A percentile compares a stretch with the other conserved stretches of the same genome.
phyloP scores from a whole-genome alignment of 2,329 filamentous ascomycete species.

The Epichloe bromicola region DNA sequence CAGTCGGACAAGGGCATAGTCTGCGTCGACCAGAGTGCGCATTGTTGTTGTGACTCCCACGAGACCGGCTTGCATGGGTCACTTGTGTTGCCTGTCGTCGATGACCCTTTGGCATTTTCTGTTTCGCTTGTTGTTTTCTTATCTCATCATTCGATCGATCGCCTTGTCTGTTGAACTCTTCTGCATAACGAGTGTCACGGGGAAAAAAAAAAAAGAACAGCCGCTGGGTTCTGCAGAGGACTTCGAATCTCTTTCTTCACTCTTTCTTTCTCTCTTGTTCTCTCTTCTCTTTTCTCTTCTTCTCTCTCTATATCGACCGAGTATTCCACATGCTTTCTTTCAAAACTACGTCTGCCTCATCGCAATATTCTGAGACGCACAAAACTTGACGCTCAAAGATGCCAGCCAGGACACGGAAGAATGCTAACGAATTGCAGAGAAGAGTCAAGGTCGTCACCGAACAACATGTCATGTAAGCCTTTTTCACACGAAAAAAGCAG shows the following conservation, averaged over 20 bases:
- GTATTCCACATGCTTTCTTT: neutral
- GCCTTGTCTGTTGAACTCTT: neutral
- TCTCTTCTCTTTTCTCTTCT: constrained; percentile 4
- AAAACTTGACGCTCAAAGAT: constrained; percentile 2
- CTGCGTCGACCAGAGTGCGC: neutral
- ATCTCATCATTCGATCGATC: neutral
- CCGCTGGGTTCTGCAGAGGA: neutral
- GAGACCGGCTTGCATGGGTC: neutral
- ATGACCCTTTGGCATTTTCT: neutral
- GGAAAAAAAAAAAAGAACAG: neutral
- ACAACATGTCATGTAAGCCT: constrained; percentile 70
- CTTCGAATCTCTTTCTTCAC: neutral
- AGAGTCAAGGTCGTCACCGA: constrained; percentile 87
- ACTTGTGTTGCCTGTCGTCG: neutral
- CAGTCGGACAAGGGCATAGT: neutral
- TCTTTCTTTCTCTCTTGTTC: constrained; percentile 4
- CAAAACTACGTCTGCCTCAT: neutral
- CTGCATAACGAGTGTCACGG: constrained; percentile 2
- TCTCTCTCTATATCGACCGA: neutral
- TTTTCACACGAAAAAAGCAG: neutral
- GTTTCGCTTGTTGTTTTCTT: neutral
- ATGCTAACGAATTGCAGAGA: constrained; percentile 47
- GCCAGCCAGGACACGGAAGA: constrained; percentile 6
- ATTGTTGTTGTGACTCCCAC: constrained; percentile 1
- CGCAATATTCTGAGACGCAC: constrained; percentile 3